A percentile compares a stretch with the other conserved stretches of the same genome.
Evolutionary conservation across 768 basidiomycete species (phyloP).

Genomic region (Dictyophora rubrovolvata): DNA sequence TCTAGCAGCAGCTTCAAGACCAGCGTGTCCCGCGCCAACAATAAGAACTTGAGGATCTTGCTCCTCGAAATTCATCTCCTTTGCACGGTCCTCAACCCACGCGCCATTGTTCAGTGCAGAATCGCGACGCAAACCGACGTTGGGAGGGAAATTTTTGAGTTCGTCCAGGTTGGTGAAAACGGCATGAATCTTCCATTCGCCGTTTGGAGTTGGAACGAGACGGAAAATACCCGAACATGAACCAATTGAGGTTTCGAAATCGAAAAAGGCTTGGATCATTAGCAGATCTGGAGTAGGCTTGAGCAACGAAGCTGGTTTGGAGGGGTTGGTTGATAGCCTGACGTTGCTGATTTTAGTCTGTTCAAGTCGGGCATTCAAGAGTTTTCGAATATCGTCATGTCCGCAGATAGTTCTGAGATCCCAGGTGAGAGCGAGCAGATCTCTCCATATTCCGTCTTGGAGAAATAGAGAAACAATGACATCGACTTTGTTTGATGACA

Average conservation of each 20-base stretch:
- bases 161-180: conserved; percentile 45
- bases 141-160: conserved; percentile 39
- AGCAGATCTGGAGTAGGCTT: conserved; percentile 29
- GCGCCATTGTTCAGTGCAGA: conserved; percentile 29
- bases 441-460: conserved; percentile 42
- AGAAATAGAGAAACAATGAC: conserved; percentile 24
- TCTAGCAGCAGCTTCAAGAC: conserved; percentile 31
- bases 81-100: conserved; percentile 30
- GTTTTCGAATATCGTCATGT: conserved; percentile 26
- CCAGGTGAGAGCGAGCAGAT: conserved; percentile 55
- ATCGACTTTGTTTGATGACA: conserved; percentile 9
- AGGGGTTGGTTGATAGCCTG: conserved; percentile 8
- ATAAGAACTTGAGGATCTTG: not conserved
- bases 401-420: conserved; percentile 49
- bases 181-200: conserved; percentile 37
- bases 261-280: conserved; percentile 49
- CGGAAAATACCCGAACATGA: conserved; percentile 42
- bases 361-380: conserved; percentile 38
- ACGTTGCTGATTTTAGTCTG: conserved; percentile 6
- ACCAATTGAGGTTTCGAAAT: conserved; percentile 34
- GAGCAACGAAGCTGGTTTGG: conserved; percentile 12
- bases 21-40: conserved; percentile 37
- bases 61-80: conserved; percentile 19
- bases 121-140: conserved; percentile 31
- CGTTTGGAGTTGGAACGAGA: conserved; percentile 37